Evolutionary conservation across 495 filamentous ascomycete species (phyloP).

Genomic region (Podospora pseudoanserina): DNA sequence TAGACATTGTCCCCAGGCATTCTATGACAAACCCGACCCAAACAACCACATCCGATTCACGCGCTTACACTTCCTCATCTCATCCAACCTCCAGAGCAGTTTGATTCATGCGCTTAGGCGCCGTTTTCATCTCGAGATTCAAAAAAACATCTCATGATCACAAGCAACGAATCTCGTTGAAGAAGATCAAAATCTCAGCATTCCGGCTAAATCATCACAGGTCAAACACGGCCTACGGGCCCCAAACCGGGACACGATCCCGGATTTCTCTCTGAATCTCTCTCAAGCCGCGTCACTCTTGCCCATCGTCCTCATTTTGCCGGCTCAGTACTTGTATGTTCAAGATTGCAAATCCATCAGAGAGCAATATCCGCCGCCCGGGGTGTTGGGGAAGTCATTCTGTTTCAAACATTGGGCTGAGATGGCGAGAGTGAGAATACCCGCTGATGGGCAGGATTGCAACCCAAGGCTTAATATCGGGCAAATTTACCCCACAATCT

Average conservation of each 20-base stretch:
- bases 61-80: not conserved
- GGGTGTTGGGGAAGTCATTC: not conserved
- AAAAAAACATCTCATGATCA: not conserved
- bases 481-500: conserved; percentile 4
- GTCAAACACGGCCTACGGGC: not conserved
- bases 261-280: not conserved
- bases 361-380: not conserved
- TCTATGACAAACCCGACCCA: not conserved
- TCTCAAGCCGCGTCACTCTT: not conserved
- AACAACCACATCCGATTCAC: not conserved
- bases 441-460: not conserved
- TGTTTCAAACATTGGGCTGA: not conserved
- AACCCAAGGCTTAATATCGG: not conserved
- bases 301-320: not conserved
- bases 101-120: not conserved
- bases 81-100: not conserved
- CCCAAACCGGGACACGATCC: not conserved
- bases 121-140: not conserved
- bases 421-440: not conserved
- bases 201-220: not conserved
- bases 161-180: not conserved
- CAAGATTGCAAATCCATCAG: not conserved
- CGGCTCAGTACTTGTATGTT: not conserved
- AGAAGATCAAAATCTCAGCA: not conserved
- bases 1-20: not conserved